Evolutionary conservation across 2,329 filamentous ascomycete genomes (phyloP).

Genomic region (Aspergillus hiratsukae): DNA sequence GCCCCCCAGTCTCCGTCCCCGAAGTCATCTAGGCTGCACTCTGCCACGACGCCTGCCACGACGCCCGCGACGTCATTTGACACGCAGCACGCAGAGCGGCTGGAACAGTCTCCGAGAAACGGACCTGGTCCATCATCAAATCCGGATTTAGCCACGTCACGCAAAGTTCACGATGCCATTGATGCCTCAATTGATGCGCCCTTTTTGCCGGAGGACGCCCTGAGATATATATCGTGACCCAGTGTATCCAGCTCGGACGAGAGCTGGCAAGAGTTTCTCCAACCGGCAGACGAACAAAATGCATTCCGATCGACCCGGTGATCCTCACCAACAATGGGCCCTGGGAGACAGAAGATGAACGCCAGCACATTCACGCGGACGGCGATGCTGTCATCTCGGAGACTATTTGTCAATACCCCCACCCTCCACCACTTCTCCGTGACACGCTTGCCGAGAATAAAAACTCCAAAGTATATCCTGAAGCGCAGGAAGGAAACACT

Average conservation of each 20-base stretch:
- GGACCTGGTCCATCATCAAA: neutral
- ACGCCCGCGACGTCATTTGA: neutral
- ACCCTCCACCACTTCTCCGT: conserved; percentile 1
- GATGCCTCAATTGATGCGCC: conserved; percentile 2
- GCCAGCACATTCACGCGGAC: conserved; percentile 1
- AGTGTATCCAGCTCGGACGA: conserved; percentile 3
- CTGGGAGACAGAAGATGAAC: conserved; percentile 1
- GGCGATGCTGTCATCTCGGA: neutral
- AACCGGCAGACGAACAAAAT: conserved; percentile 1
- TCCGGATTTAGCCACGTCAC: conserved; percentile 1
- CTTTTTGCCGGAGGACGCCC: conserved; percentile 1
- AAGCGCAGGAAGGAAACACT: neutral
- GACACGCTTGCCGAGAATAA: neutral
- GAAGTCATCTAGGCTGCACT: neutral
- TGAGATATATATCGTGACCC: neutral
- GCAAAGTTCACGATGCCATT: neutral
- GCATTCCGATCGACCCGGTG: conserved; percentile 4
- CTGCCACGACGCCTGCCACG: neutral
- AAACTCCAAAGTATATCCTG: conserved; percentile 1
- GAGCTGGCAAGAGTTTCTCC: conserved; percentile 1
- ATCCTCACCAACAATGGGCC: conserved; percentile 5
- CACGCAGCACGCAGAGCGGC: conserved; percentile 1
- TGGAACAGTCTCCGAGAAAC: neutral
- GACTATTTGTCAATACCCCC: conserved; percentile 8
- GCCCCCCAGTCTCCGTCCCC: neutral